Evolutionary conservation across 805 yeast genomes (phyloP), one percentile per base, ranked within the genome.

Genomic region (Hanseniaspora hatyaiensis): DNA sequence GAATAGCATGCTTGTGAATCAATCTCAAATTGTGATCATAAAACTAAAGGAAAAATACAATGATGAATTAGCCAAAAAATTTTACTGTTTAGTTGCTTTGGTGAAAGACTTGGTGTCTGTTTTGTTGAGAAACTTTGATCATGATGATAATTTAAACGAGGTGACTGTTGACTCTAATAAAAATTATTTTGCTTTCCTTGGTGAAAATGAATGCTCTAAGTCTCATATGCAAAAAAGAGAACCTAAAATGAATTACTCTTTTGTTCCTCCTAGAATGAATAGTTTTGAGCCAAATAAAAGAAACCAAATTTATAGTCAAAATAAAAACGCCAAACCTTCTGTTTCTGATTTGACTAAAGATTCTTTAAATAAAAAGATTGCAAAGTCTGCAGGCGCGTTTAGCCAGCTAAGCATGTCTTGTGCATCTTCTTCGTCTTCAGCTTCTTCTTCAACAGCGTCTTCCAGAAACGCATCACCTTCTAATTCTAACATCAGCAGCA

Each of bases 121-220:
- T 1, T 39, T 60, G 56, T 19, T 61, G 55, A 42, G 55, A 54
- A 28, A 55, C 49, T n/a, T 30, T 54, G 31, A 22, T 29, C 20
- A 15, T 13, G 19, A 24, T n/a, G 33, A 9, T 44, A n/a, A n/a
- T n/a, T n/a, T n/a, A n/a, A n/a, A n/a, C n/a, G n/a, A n/a, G n/a
- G n/a, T n/a, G n/a, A n/a, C n/a, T n/a, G n/a, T 36, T 1, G 29
- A 22, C 16, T 19, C 39, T 8, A 18, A 36, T 3, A 36, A 36
- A 26, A 8, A 37, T n/a, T 37, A 37, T 15, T 37, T 37, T 15
- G 26, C n/a, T n/a, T n/a, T n/a, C n/a, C n/a, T n/a, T n/a, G n/a
- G n/a, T n/a, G n/a, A n/a, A n/a, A n/a, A n/a, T n/a, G n/a, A n/a
- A n/a, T n/a, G n/a, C n/a, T n/a, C n/a, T n/a, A n/a, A n/a, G n/a